Evolutionary conservation across 352 stramenopile species (phyloP).

Genomic region (Pythium monospermum): DNA sequence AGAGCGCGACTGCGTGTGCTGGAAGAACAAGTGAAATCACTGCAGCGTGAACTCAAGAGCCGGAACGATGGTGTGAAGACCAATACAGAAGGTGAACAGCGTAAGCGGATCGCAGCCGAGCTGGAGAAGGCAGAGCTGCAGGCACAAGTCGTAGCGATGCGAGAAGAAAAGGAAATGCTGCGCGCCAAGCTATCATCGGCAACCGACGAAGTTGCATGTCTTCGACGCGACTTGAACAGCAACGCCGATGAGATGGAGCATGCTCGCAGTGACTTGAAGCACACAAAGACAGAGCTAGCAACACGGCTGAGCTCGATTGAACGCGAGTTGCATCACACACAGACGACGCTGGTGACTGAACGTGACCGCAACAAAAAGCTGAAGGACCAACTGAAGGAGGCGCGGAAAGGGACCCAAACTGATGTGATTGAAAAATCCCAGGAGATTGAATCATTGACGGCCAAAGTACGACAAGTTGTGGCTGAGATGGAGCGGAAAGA

Average conservation of each 20-base stretch:
- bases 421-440: conserved; percentile 11
- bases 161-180: conserved; percentile 14
- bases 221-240: conserved; percentile 15
- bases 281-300: conserved; percentile 15
- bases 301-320: conserved; percentile 18
- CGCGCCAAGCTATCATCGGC: conserved; percentile 5
- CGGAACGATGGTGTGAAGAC: conserved; percentile 8
- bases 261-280: conserved; percentile 6
- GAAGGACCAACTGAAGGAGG: conserved; percentile 16
- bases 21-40: conserved; percentile 18
- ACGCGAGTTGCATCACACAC: conserved; percentile 17
- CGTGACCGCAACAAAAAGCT: conserved; percentile 19
- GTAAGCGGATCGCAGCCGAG: conserved; percentile 7
- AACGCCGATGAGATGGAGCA: conserved; percentile 6
- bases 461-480: conserved; percentile 11
- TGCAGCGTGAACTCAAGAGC: conserved; percentile 15
- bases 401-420: conserved; percentile 5
- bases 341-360: conserved; percentile 18
- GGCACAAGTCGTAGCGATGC: conserved; percentile 8
- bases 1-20: conserved; percentile 15
- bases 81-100: conserved; percentile 6
- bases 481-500: conserved; percentile 18
- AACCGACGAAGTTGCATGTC: conserved; percentile 15
- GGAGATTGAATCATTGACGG: conserved; percentile 11
- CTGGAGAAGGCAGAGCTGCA: conserved; percentile 11